Percentiles rank a stretch among this genome's conserved stretches.
phyloP scores from a whole-genome alignment of 495 filamentous ascomycete genomes.

The Opeltia flavorubescens region DNA sequence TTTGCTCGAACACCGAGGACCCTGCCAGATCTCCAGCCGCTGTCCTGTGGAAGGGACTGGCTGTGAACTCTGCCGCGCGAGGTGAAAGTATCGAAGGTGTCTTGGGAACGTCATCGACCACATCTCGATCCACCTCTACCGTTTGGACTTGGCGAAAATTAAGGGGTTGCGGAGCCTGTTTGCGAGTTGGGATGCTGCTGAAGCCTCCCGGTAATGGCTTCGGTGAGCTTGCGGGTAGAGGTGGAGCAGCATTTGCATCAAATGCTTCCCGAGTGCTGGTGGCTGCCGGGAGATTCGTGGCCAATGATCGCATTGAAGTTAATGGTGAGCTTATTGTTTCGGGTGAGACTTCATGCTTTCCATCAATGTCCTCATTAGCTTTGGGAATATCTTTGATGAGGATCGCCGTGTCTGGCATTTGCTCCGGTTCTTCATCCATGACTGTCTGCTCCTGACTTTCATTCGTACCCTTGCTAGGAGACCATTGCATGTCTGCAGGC shows the following conservation, averaged over 20 bases:
- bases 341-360: not conserved
- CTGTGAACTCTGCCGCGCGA: constrained; percentile 32
- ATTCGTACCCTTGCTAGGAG: constrained; percentile 1
- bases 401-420: not conserved
- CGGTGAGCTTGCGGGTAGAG: not conserved
- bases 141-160: constrained; percentile 6
- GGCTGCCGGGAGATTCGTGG: not conserved
- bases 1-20: constrained; percentile 21
- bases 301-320: not conserved
- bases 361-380: not conserved
- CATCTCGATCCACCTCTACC: constrained; percentile 22
- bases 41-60: constrained; percentile 23
- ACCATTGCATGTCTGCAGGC: constrained; percentile 20
- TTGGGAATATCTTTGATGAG: not conserved
- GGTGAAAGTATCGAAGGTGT: constrained; percentile 33
- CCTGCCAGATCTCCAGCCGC: constrained; percentile 24
- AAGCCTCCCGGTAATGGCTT: constrained; percentile 12
- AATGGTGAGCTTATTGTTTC: not conserved
- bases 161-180: constrained; percentile 9
- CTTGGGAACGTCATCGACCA: constrained; percentile 25
- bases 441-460: not conserved
- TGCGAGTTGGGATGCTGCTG: constrained; percentile 12
- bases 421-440: not conserved
- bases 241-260: not conserved
- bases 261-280: too few relatives aligned